Evolutionary conservation across 768 basidiomycete genomes (phyloP).

Genomic region (Pleurotus ostreatus): DNA sequence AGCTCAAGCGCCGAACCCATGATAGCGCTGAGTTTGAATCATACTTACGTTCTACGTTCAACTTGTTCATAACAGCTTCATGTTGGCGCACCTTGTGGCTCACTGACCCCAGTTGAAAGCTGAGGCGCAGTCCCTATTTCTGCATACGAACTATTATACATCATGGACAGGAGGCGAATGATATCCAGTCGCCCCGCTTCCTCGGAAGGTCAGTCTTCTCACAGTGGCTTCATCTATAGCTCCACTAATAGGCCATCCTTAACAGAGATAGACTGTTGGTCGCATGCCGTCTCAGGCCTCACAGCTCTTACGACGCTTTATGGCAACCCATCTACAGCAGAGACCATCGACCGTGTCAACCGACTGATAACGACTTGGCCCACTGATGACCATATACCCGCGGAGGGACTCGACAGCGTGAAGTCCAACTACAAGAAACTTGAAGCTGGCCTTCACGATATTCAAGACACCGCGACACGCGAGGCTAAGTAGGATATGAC

Average conservation of each 20-base stretch:
- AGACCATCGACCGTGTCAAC: conserved; percentile 71
- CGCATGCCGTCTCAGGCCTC: conserved; percentile 60
- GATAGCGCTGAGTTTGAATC: conserved; percentile 7
- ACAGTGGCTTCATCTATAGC: background rate
- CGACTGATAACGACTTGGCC: conserved; percentile 70
- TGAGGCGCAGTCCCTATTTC: background rate
- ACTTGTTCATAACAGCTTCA: background rate
- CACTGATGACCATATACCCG: conserved; percentile 60
- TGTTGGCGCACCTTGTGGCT: background rate
- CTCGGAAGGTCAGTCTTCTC: conserved; percentile 57
- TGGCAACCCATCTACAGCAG: conserved; percentile 41
- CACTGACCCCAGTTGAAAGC: background rate
- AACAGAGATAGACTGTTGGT: conserved; percentile 76
- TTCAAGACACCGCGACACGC: conserved; percentile 51
- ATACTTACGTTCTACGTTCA: background rate
- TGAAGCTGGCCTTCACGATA: conserved; percentile 54
- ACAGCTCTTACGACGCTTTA: conserved; percentile 51
- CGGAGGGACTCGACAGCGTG: conserved; percentile 63
- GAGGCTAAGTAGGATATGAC: conserved; percentile 55
- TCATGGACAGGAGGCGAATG: conserved; percentile 68
- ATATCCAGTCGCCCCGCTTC: conserved; percentile 61
- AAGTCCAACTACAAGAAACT: conserved; percentile 64
- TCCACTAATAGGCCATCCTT: background rate
- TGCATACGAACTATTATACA: background rate
- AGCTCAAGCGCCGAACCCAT: background rate